Percentiles rank a stretch among this genome's conserved stretches.
These are phyloP conservation scores for Aspergillus brasiliensis DNA, from an alignment of 2,329 filamentous ascomycete genomes.

Conservation along the genomic window DNA sequence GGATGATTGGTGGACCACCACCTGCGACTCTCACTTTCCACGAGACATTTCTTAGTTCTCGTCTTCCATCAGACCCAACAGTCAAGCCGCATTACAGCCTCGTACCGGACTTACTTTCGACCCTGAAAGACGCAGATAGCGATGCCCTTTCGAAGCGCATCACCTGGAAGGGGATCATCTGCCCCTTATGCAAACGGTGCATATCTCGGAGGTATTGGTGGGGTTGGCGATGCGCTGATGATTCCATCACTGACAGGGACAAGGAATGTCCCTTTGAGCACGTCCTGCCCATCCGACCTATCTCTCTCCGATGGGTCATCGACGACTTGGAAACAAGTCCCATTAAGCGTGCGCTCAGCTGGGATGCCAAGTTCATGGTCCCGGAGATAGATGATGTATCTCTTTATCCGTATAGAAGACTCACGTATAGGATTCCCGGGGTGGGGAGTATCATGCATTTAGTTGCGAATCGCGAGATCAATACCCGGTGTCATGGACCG, in stretches of 20 bases:
- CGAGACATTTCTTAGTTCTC: constrained; percentile 58
- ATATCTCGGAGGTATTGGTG: constrained; percentile 63
- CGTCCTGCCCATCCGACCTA: constrained; percentile 21
- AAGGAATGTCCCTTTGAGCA: constrained; percentile 55
- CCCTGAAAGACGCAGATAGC: constrained; percentile 38
- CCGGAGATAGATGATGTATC: constrained; percentile 34
- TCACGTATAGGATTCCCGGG: constrained; percentile 35
- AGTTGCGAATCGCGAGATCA: constrained; percentile 57
- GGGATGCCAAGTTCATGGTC: constrained; percentile 30
- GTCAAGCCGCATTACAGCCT: constrained; percentile 40
- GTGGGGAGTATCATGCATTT: constrained; percentile 58
- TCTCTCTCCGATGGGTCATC: constrained; percentile 38
- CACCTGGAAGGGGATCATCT: constrained; percentile 67
- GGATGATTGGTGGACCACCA: constrained; percentile 48
- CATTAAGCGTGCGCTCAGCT: constrained; percentile 26
- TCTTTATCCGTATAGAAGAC: constrained; percentile 33
- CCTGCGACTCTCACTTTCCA: constrained; percentile 52
- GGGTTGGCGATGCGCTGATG: constrained; percentile 59
- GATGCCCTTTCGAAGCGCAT: constrained; percentile 51
- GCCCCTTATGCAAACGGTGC: constrained; percentile 64
- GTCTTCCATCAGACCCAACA: constrained; percentile 48
- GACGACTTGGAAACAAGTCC: constrained; percentile 33
- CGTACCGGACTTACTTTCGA: constrained; percentile 43
- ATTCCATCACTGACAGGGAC: no score
- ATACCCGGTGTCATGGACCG: constrained; percentile 56